phyloP scores from a whole-genome alignment of 2,329 filamentous ascomycete genomes.

The Colletotrichum spaethianum region DNA sequence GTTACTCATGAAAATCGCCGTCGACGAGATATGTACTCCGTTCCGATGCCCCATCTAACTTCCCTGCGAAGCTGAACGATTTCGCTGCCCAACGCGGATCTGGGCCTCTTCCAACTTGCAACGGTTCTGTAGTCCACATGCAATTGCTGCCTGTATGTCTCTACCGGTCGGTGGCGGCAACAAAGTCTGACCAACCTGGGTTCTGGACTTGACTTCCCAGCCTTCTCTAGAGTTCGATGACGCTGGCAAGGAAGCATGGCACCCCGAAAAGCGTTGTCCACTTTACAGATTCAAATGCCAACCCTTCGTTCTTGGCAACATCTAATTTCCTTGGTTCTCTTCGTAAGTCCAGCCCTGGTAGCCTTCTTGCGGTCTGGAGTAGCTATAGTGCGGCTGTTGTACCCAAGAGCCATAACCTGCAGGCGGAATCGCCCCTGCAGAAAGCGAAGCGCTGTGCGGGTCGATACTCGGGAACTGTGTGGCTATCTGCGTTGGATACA shows the following conservation, averaged over 20 bases:
- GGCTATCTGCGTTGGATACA: slow-evolving; percentile 59
- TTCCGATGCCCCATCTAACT: neutral
- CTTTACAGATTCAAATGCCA: neutral
- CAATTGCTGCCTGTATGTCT: neutral
- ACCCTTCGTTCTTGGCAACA: neutral
- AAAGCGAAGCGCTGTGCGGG: slow-evolving; percentile 53
- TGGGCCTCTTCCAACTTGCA: slow-evolving; percentile 19
- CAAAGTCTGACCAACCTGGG: neutral
- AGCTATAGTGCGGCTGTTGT: slow-evolving; percentile 60
- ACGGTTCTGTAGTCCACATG: neutral
- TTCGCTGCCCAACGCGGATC: slow-evolving; percentile 12
- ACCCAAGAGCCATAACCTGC: slow-evolving; percentile 59
- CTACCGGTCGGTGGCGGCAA: neutral
- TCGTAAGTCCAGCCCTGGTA: slow-evolving; percentile 57
- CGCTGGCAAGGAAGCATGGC: neutral
- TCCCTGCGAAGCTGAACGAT: slow-evolving; percentile 4
- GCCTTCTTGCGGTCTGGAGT: slow-evolving; percentile 54
- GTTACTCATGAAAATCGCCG: neutral
- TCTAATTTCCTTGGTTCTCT: slow-evolving; percentile 36
- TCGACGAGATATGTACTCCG: neutral
- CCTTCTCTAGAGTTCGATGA: neutral
- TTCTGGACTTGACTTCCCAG: neutral
- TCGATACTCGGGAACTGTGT: slow-evolving; percentile 55
- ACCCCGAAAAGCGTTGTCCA: neutral
- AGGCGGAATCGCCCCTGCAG: slow-evolving; percentile 55